A percentile compares a stretch with the other conserved stretches of the same genome.
Conservation (phyloP, 1,284 basidiomycete genomes). For the Trichosporon ovoides region DNA sequence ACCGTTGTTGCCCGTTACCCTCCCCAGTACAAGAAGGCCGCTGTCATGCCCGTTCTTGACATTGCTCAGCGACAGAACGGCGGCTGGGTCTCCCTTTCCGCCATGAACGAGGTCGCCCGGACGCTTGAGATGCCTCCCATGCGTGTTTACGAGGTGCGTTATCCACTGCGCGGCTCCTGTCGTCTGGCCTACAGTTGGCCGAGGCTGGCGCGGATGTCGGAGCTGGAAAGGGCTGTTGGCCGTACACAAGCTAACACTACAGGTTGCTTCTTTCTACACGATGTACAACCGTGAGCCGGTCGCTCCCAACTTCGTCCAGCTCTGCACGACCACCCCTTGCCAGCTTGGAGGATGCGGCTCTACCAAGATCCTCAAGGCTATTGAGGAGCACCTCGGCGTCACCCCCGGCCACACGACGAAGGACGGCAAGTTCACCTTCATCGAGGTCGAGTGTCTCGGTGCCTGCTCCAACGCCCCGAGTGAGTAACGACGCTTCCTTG, state of each 20-base stretch:
- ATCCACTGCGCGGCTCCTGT: background rate
- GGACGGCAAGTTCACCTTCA: slow-evolving; percentile 93
- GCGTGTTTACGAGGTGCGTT: slow-evolving; percentile 82
- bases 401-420: slow-evolving; percentile 85
- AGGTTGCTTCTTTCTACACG: slow-evolving; percentile 96
- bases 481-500: too few relatives aligned
- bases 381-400: slow-evolving; percentile 75
- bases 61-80: slow-evolving; percentile 96
- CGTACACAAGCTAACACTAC: background rate
- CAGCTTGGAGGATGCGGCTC: slow-evolving; percentile 84
- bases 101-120: slow-evolving; percentile 96
- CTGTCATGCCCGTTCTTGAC: slow-evolving; percentile 93
- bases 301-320: slow-evolving; percentile 89
- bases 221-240: too few relatives aligned
- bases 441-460: slow-evolving; percentile 97
- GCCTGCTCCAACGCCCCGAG: slow-evolving; percentile 98
- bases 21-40: slow-evolving; percentile 94
- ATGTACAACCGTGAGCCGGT: slow-evolving; percentile 99
- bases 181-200: background rate
- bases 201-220: background rate
- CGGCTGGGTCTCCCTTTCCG: slow-evolving; percentile 97
- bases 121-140: slow-evolving; percentile 92
- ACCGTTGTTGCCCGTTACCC: slow-evolving; percentile 92
- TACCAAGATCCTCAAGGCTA: slow-evolving; percentile 79
- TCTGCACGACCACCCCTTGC: slow-evolving; percentile 98